A percentile compares a stretch with the other conserved stretches of the same genome.
Evolutionary conservation across 768 basidiomycete genomes (phyloP).

Genomic region (Collybiopsis luxurians): DNA sequence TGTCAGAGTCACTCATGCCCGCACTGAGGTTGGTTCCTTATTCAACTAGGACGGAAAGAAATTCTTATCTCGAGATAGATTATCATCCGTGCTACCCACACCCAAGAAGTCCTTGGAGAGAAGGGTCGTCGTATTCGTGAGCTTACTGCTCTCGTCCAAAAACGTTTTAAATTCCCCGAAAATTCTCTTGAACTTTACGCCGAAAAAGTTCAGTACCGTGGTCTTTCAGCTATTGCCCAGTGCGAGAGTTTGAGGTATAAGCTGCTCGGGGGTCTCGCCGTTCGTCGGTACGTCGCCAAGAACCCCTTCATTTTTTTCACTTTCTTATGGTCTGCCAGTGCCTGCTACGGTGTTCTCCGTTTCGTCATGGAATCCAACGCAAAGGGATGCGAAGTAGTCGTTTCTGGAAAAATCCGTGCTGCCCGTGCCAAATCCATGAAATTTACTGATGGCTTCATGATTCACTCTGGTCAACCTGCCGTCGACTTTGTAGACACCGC

Average conservation of each 20-base stretch:
- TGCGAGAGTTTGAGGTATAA: slow-evolving; percentile 99
- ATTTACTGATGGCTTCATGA: slow-evolving; percentile 99
- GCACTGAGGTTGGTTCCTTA: slow-evolving; percentile 73
- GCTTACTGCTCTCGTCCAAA: slow-evolving; percentile 96
- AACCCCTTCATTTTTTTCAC: not conserved
- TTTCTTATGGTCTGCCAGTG: slow-evolving; percentile 42
- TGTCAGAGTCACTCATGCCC: slow-evolving; percentile 98
- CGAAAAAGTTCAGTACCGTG: slow-evolving; percentile 98
- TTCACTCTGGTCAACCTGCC: slow-evolving; percentile 97
- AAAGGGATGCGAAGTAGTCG: slow-evolving; percentile 99
- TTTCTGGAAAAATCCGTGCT: slow-evolving; percentile 98
- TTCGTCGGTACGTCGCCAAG: slow-evolving; percentile 76
- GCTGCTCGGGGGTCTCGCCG: slow-evolving; percentile 98
- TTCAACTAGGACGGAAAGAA: not conserved
- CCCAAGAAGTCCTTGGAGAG: slow-evolving; percentile 97
- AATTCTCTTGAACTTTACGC: slow-evolving; percentile 98
- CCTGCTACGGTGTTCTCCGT: slow-evolving; percentile 99
- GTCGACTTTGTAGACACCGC: slow-evolving; percentile 97
- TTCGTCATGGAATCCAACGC: slow-evolving; percentile 99
- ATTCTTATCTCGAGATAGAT: slow-evolving; percentile 53
- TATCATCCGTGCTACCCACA: slow-evolving; percentile 99
- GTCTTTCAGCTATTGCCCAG: slow-evolving; percentile 97
- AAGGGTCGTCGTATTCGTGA: slow-evolving; percentile 99
- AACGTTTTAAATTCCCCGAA: slow-evolving; percentile 99
- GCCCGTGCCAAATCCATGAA: slow-evolving; percentile 99